Evolutionary conservation across 495 filamentous ascomycete genomes (phyloP).

Genomic region (Patellaria atrata): DNA sequence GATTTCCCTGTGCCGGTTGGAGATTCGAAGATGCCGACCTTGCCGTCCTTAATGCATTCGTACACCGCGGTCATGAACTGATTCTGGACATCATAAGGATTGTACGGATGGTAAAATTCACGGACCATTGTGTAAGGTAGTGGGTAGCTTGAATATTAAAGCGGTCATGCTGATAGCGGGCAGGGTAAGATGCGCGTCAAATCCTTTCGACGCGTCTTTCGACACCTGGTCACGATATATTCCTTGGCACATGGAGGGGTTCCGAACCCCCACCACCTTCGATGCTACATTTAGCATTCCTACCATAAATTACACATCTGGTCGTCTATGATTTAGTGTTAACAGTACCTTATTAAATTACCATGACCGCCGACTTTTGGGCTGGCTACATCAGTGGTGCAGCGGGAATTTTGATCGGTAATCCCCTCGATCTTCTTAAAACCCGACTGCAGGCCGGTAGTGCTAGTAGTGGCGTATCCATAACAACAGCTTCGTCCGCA

Average conservation of each 20-base stretch:
- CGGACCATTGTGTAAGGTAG: no score
- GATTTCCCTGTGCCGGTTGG: constrained; percentile 95
- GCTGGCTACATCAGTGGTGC: constrained; percentile 75
- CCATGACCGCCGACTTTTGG: constrained; percentile 77
- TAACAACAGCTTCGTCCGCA: constrained; percentile 2
- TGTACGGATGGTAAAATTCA: constrained; percentile 84
- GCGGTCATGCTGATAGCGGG: no score
- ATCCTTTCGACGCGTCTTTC: no score
- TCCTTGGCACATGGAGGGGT: no score
- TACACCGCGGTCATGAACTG: constrained; percentile 86
- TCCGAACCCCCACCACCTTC: background rate
- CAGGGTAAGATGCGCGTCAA: no score
- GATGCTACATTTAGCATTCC: no score
- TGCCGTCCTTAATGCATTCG: constrained; percentile 60
- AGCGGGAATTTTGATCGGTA: constrained; percentile 70
- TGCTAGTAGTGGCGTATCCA: constrained; percentile 2
- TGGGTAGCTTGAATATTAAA: no score
- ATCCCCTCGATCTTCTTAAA: constrained; percentile 78
- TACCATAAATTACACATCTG: no score
- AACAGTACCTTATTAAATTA: constrained; percentile 2
- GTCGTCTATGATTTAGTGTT: no score
- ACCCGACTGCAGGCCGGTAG: constrained; percentile 57
- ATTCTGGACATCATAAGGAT: constrained; percentile 79
- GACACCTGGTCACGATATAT: no score
- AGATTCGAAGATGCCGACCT: constrained; percentile 83